Evolutionary conservation across 306 rosid genomes (phyloP), one percentile per base, ranked within the genome.

Genomic region (Begonia peltatifolia): DNA sequence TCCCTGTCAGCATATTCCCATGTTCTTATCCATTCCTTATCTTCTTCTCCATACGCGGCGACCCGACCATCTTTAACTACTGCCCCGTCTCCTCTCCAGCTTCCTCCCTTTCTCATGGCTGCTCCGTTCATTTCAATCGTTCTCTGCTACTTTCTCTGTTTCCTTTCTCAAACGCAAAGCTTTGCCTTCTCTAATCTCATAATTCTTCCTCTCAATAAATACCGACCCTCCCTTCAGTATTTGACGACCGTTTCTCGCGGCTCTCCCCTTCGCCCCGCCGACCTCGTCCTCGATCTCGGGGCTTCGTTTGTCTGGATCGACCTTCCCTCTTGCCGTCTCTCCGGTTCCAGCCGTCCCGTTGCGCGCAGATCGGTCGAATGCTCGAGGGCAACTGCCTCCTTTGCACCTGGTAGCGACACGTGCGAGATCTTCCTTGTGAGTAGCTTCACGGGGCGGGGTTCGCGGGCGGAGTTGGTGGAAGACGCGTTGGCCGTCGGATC

Each of bases 281-380:
- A 62, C 2, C 80, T 84, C 9, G 84, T 72, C 0, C 47, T 88
- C 4, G 82, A 88, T 68, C 93, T 88, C 13, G 70, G 75, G 11
- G 79, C 77, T 2, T 68, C 80, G 2, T 58, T 47, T 6, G 47
- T 76, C 53, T 88, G 88, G 94, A 50, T 70, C 10, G 62, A 64
- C 41, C 84, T 85, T 42, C 22, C 56, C 0, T 57, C 79, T 8
- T 53, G 50, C 51, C 50, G 11, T 10, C 16, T 9, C 2, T 64
- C 74, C 0, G 65, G 82, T 2, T 70, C 93, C 13, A 46, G 48
- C 22, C 22, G 47, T 15, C 14, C 59, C 16, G 57, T 87, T 4
- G 66, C 79, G 2, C 60, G 18, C 20, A 76, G 78, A 13, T 88
- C 97, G 0, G 55, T 84, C 47, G 68, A 72, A 0, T 88, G 97